Evolutionary conservation across 768 basidiomycete genomes (phyloP).

Genomic region (Boletus pseudo-olivaceus): DNA sequence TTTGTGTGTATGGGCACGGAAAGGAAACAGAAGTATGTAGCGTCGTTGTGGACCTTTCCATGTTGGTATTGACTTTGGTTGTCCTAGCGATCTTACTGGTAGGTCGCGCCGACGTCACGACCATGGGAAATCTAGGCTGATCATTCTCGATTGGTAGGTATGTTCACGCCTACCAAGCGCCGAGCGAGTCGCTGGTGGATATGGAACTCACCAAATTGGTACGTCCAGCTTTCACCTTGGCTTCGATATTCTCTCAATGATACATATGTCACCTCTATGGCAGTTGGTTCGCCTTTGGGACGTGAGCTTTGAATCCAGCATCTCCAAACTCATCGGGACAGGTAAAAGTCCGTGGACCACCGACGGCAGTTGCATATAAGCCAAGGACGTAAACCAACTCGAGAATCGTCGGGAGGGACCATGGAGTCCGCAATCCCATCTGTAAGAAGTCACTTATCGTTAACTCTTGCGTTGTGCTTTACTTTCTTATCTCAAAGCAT

Average conservation of each 20-base stretch:
- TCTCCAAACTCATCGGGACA: neutral
- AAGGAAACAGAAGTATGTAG: constrained; percentile 84
- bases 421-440: constrained; percentile 20
- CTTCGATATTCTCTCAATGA: constrained; percentile 3
- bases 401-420: neutral
- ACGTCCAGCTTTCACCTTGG: neutral
- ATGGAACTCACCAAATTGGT: constrained; percentile 21
- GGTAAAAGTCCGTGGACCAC: neutral
- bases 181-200: constrained; percentile 55
- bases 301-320: neutral
- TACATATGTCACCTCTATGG: neutral
- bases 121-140: neutral
- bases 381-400: neutral
- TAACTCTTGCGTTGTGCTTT: neutral
- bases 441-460: constrained; percentile 12
- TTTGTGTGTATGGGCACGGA: constrained; percentile 92
- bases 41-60: constrained; percentile 1
- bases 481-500: constrained; percentile 14
- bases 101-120: constrained; percentile 13
- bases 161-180: constrained; percentile 62
- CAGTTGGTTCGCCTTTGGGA: neutral
- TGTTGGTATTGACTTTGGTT: neutral
- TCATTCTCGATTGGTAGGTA: constrained; percentile 47
- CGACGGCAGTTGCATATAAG: neutral
- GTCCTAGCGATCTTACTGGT: constrained; percentile 81